A percentile compares a stretch with the other conserved stretches of the same genome.
Conservation (phyloP, 108 stramenopile genomes). For the Thalassiosira profunda region DNA sequence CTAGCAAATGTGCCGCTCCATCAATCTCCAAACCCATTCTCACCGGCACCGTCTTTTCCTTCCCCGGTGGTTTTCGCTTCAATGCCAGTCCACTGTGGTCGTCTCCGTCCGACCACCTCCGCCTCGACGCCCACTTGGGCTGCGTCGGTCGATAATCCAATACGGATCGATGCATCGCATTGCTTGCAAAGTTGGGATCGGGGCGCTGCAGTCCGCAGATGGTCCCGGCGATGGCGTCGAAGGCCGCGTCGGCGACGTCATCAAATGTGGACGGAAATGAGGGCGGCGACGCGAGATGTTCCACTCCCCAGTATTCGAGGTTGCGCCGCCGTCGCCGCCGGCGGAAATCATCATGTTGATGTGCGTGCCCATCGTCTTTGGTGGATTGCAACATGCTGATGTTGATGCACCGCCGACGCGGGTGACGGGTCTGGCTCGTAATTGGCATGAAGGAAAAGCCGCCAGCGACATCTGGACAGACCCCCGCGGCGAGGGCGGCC, state of each 20-base stretch:
- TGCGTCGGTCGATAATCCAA: constrained; percentile 63
- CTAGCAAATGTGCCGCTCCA: constrained; percentile 47
- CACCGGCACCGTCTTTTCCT: constrained; percentile 15
- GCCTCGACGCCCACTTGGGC: constrained; percentile 22
- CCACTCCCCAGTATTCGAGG: constrained; percentile 48
- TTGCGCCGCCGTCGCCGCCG: constrained; percentile 32
- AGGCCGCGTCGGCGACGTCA: constrained; percentile 61
- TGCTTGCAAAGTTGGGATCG: constrained; percentile 64
- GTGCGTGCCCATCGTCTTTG: no score
- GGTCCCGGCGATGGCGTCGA: constrained; percentile 63
- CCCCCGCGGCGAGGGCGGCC: no score
- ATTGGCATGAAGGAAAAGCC: no score
- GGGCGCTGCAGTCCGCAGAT: constrained; percentile 52
- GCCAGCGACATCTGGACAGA: no score
- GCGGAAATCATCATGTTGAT: no score
- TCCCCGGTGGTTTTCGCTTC: no score
- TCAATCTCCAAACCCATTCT: constrained; percentile 82
- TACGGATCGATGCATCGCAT: constrained; percentile 61
- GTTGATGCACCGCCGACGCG: no score
- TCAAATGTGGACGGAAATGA: constrained; percentile 55
- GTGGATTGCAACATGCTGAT: no score
- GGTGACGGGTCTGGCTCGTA: no score
- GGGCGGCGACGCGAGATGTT: constrained; percentile 12
- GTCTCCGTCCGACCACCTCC: constrained; percentile 26
- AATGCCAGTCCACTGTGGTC: background rate